Conservation (phyloP, 192 early-diverging fungal genomes). For the Phycomyces nitens region DNA sequence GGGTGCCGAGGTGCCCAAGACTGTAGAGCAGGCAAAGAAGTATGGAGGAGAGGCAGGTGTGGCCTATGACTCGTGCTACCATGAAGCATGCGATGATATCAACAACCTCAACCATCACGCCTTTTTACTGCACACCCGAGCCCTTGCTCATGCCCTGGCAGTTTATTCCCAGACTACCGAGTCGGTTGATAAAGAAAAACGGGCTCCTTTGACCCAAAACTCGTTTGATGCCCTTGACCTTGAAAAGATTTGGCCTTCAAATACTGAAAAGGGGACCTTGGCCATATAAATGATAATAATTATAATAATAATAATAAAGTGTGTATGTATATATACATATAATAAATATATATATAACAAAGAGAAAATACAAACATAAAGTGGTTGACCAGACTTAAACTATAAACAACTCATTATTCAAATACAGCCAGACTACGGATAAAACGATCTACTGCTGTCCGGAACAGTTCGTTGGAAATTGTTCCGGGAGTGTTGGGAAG, state of each 20-base stretch:
- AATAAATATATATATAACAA: background rate
- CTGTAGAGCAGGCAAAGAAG: slow-evolving; percentile 44
- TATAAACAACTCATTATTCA: slow-evolving; percentile 41
- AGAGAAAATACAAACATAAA: no score
- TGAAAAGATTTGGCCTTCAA: background rate
- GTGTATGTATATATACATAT: background rate
- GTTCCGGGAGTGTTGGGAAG: slow-evolving; percentile 35
- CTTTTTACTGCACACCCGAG: slow-evolving; percentile 22
- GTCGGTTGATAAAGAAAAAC: background rate
- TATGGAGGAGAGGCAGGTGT: slow-evolving; percentile 64
- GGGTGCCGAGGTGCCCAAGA: slow-evolving; percentile 60
- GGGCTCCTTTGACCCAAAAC: background rate
- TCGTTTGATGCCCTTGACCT: background rate
- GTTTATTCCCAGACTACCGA: slow-evolving; percentile 5
- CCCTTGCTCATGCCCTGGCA: slow-evolving; percentile 3
- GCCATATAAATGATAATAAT: background rate
- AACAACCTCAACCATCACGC: slow-evolving; percentile 62
- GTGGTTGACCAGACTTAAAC: no score
- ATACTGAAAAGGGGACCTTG: background rate
- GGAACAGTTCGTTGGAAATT: slow-evolving; percentile 56
- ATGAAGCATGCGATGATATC: slow-evolving; percentile 62
- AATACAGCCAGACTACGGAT: slow-evolving; percentile 50
- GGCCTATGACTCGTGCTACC: slow-evolving; percentile 66
- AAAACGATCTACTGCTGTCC: slow-evolving; percentile 50
- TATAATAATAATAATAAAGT: background rate